phyloP scores from a whole-genome alignment of 306 rosid species.

The Vigna angularis region DNA sequence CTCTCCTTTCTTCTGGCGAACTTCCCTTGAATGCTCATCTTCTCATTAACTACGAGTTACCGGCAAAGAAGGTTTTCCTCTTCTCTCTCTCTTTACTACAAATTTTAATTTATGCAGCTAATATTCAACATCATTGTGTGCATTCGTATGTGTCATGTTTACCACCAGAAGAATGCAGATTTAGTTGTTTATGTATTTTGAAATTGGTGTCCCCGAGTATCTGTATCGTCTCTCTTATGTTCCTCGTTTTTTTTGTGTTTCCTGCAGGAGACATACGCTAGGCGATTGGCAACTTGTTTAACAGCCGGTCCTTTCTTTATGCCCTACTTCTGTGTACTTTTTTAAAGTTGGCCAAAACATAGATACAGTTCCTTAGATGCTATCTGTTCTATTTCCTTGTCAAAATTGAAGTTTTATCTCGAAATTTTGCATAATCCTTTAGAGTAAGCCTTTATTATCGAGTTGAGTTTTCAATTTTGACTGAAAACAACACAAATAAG shows the following conservation, averaged over 20 bases:
- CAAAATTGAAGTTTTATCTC: not conserved
- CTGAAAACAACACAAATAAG: not conserved
- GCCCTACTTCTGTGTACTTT: conserved; percentile 36
- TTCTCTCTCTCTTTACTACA: not conserved
- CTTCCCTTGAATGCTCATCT: conserved; percentile 67
- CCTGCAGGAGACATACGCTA: conserved; percentile 78
- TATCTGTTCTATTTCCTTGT: not conserved
- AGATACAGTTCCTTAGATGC: not conserved
- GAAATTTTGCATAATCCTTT: not conserved
- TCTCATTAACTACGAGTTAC: conserved; percentile 84
- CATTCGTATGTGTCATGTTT: not conserved
- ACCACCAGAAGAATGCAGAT: conserved; percentile 17
- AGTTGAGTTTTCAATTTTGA: not conserved
- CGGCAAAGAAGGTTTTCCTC: conserved; percentile 71
- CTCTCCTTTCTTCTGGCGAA: conserved; percentile 83
- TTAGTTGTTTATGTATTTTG: conserved; percentile 28
- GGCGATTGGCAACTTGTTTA: conserved; percentile 83
- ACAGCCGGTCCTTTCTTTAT: conserved; percentile 74
- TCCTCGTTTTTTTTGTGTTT: conserved; percentile 39
- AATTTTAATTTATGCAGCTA: not conserved
- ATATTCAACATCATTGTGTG: not conserved
- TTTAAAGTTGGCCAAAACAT: not conserved
- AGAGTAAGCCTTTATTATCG: not conserved
- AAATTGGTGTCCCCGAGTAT: conserved; percentile 1
- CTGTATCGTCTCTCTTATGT: conserved; percentile 23